These are phyloP conservation scores for Asterophora parasitica DNA, from an alignment of 768 basidiomycete genomes.

Conservation along the genomic window DNA sequence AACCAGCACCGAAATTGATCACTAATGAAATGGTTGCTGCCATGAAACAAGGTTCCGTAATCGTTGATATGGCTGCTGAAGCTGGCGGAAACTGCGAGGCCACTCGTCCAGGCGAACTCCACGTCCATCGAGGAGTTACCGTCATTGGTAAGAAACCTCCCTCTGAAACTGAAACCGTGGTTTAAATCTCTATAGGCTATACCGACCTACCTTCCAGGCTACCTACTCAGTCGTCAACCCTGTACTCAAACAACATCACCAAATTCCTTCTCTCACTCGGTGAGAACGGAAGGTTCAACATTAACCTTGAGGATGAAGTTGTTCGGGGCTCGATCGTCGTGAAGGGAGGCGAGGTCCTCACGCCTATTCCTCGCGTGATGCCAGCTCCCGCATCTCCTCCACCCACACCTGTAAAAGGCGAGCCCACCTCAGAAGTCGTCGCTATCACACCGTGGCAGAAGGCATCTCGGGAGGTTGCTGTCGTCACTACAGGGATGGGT, in stretches of 20 bases:
- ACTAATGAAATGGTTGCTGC: slow-evolving; percentile 80
- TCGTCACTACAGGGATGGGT: slow-evolving; percentile 75
- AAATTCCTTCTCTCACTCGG: slow-evolving; percentile 85
- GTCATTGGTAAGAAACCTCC: slow-evolving; percentile 56
- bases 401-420: slow-evolving; percentile 41
- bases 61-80: slow-evolving; percentile 85
- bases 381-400: slow-evolving; percentile 56
- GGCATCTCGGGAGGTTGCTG: slow-evolving; percentile 65
- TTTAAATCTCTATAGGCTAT: slow-evolving; percentile 46
- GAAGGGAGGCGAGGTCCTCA: slow-evolving; percentile 60
- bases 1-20: slow-evolving; percentile 82
- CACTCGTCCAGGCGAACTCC: slow-evolving; percentile 72
- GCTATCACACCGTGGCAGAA: slow-evolving; percentile 88
- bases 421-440: slow-evolving; percentile 41
- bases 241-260: slow-evolving; percentile 89
- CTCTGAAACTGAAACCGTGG: neutral
- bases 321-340: slow-evolving; percentile 75
- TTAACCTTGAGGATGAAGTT: slow-evolving; percentile 82
- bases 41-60: slow-evolving; percentile 91
- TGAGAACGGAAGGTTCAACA: slow-evolving; percentile 51
- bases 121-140: slow-evolving; percentile 70
- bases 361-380: slow-evolving; percentile 62
- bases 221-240: slow-evolving; percentile 83
- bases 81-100: slow-evolving; percentile 87
- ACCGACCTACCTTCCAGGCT: slow-evolving; percentile 84